These are phyloP conservation scores for Funneliformis geosporum DNA, from an alignment of 192 early-diverging fungal species.

Conservation along the genomic window DNA sequence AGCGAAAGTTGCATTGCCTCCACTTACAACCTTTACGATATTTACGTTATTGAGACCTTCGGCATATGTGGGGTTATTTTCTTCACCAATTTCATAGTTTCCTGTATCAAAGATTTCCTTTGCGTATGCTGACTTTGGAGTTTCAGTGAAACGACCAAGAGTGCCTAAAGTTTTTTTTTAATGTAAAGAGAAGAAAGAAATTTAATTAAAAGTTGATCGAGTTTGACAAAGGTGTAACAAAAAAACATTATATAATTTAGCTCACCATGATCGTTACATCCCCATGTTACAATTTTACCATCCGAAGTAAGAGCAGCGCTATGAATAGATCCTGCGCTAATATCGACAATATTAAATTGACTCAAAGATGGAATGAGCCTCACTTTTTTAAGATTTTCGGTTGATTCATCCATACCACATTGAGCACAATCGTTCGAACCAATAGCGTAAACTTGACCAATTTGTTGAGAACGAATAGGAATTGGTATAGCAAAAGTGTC, in stretches of 20 bases:
- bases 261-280: slow-evolving; percentile 5
- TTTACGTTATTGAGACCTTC: slow-evolving; percentile 73
- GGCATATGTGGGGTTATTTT: slow-evolving; percentile 66
- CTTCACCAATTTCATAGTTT: slow-evolving; percentile 46
- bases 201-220: neutral
- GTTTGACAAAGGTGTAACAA: neutral
- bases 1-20: slow-evolving; percentile 82
- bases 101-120: neutral
- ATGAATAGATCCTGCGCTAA: slow-evolving; percentile 16
- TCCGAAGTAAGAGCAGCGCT: slow-evolving; percentile 12
- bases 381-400: neutral
- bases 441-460: neutral
- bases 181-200: neutral
- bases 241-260: neutral
- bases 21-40: slow-evolving; percentile 78
- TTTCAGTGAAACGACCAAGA: slow-evolving; percentile 58
- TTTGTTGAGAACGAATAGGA: neutral
- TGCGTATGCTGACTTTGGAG: neutral
- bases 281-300: slow-evolving; percentile 7
- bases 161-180: neutral
- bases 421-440: neutral
- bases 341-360: neutral
- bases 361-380: neutral
- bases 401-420: neutral
- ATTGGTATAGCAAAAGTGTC: neutral